A percentile compares a stretch with the other conserved stretches of the same genome.
Evolutionary conservation across 345 rosid species (phyloP).

Genomic region (Clausena lansium): DNA sequence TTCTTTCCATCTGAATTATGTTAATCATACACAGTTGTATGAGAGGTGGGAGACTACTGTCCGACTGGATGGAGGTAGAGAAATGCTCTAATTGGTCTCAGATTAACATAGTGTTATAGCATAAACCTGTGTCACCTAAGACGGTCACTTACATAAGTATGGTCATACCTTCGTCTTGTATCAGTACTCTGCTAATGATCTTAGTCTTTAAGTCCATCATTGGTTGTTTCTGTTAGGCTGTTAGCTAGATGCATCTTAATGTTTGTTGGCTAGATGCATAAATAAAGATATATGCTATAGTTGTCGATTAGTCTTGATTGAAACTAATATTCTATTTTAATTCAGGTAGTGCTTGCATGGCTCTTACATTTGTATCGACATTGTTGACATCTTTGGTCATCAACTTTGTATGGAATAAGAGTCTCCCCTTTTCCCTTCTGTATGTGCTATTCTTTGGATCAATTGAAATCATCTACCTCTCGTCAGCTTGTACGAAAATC

Average conservation of each 20-base stretch:
- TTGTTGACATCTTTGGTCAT: constrained; percentile 70
- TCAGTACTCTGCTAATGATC: not conserved
- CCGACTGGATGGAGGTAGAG: not conserved
- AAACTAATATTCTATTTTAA: constrained; percentile 16
- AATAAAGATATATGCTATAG: not conserved
- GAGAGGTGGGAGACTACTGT: not conserved
- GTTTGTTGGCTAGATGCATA: not conserved
- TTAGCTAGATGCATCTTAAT: not conserved
- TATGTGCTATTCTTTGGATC: constrained; percentile 63
- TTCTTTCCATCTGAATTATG: not conserved
- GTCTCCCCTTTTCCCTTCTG: constrained; percentile 43
- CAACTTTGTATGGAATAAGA: constrained; percentile 66
- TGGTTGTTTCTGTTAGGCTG: not conserved
- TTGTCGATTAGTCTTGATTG: not conserved
- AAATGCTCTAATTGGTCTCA: not conserved
- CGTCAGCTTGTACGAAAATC: constrained; percentile 57
- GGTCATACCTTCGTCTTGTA: not conserved
- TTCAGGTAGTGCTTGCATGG: constrained; percentile 80
- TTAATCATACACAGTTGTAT: not conserved
- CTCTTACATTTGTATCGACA: constrained; percentile 62
- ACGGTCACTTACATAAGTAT: not conserved
- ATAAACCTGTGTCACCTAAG: not conserved
- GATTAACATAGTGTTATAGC: not conserved
- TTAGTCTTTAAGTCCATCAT: not conserved
- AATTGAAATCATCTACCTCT: constrained; percentile 64